A percentile compares a stretch with the other conserved stretches of the same genome.
Conservation (phyloP, 192 early-diverging fungal species). For the Umbelopsis isabellina region DNA sequence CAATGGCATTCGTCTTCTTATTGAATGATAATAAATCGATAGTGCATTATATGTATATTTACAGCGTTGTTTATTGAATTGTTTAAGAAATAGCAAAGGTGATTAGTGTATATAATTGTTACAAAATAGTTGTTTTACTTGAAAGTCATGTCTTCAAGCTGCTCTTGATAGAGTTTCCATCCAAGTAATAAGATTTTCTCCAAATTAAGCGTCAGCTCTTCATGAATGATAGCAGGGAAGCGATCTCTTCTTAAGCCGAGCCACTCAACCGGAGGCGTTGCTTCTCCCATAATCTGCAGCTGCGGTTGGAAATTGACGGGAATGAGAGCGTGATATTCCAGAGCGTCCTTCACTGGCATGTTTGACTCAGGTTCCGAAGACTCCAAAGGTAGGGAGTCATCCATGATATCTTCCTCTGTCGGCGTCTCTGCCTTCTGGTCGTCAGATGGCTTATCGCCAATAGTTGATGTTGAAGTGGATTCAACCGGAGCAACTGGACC, state of each 20-base stretch:
- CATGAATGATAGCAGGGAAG: constrained; percentile 49
- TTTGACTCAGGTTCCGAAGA: no score
- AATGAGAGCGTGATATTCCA: constrained; percentile 28
- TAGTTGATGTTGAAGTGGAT: not conserved
- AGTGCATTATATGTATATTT: constrained; percentile 4
- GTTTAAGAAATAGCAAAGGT: not conserved
- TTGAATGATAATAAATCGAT: not conserved
- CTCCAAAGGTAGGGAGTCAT: not conserved
- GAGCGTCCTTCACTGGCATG: not conserved
- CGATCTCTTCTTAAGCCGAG: constrained; percentile 48
- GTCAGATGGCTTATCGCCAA: constrained; percentile 11
- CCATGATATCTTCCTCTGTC: not conserved
- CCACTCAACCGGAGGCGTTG: constrained; percentile 59
- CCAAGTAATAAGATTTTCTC: constrained; percentile 40
- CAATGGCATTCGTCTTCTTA: not conserved
- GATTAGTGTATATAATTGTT: not conserved
- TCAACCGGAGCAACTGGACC: not conserved
- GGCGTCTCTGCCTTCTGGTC: not conserved
- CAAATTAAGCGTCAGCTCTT: constrained; percentile 44
- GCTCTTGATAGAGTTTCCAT: constrained; percentile 26
- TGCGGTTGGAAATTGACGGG: constrained; percentile 50
- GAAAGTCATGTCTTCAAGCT: not conserved
- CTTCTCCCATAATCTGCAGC: constrained; percentile 51
- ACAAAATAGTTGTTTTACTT: not conserved
- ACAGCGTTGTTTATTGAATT: not conserved